phyloP scores from a whole-genome alignment of 345 rosid genomes.

The Camelina laxa region DNA sequence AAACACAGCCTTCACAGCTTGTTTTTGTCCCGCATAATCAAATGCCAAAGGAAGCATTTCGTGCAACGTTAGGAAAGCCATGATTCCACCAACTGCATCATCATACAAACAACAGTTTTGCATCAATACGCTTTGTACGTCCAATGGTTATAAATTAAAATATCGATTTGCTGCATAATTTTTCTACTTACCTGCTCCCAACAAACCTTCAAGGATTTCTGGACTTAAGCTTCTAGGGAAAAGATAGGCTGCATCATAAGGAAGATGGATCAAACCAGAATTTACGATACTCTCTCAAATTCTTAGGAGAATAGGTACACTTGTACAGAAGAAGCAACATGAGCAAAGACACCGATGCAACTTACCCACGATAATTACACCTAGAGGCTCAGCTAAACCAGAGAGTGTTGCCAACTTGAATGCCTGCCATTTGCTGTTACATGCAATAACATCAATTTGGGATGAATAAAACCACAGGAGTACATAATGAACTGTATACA shows the following conservation, averaged over 20 bases:
- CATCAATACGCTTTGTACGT: neutral
- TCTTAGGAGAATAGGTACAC: neutral
- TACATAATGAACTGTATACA: constrained; percentile 6
- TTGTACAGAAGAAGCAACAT: neutral
- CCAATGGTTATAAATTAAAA: neutral
- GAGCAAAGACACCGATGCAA: constrained; percentile 1
- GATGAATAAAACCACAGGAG: constrained; percentile 11
- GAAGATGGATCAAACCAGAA: constrained; percentile 21
- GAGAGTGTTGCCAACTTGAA: constrained; percentile 96
- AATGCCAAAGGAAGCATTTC: constrained; percentile 99
- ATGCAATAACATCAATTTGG: constrained; percentile 31
- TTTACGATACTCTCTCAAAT: neutral
- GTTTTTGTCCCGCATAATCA: constrained; percentile 98
- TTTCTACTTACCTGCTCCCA: constrained; percentile 70
- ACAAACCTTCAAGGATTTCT: constrained; percentile 91
- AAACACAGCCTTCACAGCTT: constrained; percentile 97
- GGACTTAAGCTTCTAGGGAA: constrained; percentile 94
- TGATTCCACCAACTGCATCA: constrained; percentile 93
- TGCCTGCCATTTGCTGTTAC: constrained; percentile 97
- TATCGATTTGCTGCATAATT: neutral
- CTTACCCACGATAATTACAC: constrained; percentile 92
- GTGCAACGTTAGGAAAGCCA: constrained; percentile 97
- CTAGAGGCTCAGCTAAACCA: constrained; percentile 98
- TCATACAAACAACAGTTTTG: constrained; percentile 19
- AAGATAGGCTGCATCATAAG: constrained; percentile 72